Percentiles rank a stretch among this genome's conserved stretches.
Evolutionary conservation across 2,329 filamentous ascomycete genomes (phyloP).

Genomic region (Paecilomyces dactylethromorphus): DNA sequence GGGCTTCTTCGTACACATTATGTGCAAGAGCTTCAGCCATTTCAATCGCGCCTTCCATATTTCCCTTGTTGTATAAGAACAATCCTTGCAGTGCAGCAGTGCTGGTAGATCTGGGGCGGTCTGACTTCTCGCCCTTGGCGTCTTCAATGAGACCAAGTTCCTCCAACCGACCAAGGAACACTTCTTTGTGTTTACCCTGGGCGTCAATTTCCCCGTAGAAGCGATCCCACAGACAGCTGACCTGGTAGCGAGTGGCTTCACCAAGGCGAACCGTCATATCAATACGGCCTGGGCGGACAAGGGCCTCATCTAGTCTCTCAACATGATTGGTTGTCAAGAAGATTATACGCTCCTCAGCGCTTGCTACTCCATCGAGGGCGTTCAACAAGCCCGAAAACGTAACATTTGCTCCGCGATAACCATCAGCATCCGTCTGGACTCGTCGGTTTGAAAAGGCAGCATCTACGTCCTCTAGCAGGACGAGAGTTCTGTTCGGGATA

Average conservation of each 20-base stretch:
- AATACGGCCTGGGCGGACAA: slow-evolving; percentile 85
- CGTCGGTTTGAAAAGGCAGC: slow-evolving; percentile 81
- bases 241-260: slow-evolving; percentile 79
- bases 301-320: slow-evolving; percentile 77
- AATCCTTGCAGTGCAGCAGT: slow-evolving; percentile 89
- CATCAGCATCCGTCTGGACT: slow-evolving; percentile 64
- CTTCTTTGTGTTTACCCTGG: slow-evolving; percentile 54
- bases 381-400: slow-evolving; percentile 90
- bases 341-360: slow-evolving; percentile 85
- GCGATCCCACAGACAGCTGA: slow-evolving; percentile 81
- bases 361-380: slow-evolving; percentile 83
- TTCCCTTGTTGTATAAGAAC: slow-evolving; percentile 90
- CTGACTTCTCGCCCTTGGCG: slow-evolving; percentile 42
- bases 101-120: slow-evolving; percentile 56
- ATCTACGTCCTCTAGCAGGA: slow-evolving; percentile 84
- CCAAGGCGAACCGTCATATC: slow-evolving; percentile 90
- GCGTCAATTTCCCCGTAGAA: slow-evolving; percentile 82
- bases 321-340: slow-evolving; percentile 95
- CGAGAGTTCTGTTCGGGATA: slow-evolving; percentile 72
- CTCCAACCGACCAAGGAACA: slow-evolving; percentile 66
- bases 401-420: slow-evolving; percentile 79
- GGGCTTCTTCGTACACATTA: slow-evolving; percentile 23
- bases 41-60: slow-evolving; percentile 77
- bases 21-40: slow-evolving; percentile 56
- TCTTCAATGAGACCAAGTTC: slow-evolving; percentile 64